Base-by-base conservation (phyloP, 192 early-diverging fungal genomes). In the Helicostylum pulchrum region DNA sequence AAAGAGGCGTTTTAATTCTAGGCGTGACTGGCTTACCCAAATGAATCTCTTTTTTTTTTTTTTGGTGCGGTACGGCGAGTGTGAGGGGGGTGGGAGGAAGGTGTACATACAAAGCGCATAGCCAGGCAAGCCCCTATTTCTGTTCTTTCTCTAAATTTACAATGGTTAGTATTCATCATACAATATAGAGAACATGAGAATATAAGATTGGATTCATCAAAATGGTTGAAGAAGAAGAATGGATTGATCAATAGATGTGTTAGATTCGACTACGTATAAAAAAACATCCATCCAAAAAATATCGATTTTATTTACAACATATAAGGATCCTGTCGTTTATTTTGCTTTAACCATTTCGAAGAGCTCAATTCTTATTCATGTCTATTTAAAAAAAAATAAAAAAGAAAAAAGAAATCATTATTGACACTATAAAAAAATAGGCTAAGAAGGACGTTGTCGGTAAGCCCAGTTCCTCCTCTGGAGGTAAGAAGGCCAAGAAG, bases 391-490 rank as follows among this genome's bases (percentile, higher is more conserved):
- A 21, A 52, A 19, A 30, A 12, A 44, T 6, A 20, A 31, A 36
- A 36, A 36, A 36, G 34, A 36, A 7, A 7, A 36, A 36, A 36
- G 34, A 36, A 7, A 5, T 7, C 7, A 36, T 36, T 39, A 39
- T 39, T 39, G 36, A 39, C 36, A 39, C 4, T 48, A 48, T 48
- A 14, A 45, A 2, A 45, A 2, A 12, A 20, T 7, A 85, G 83
- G 83, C 77, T 55, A 85, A 85, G 72, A 83, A 85, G 71, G 81
- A 83, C 72, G 79, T 76, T 67, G 81, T 80, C 66, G 80, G 78
- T 57, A 80, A 84, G 73, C 79, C 79, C 54, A 45, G 76, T 62
- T 78, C 81, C 68, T 83, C 75, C 23, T 77, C 76, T 71, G 84
- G 78, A 76, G 84, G 77, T 68, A 85, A 85, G 76, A 83, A 83